Conservation (phyloP, 2,329 filamentous ascomycete genomes). For the Ascochyta koolunga region DNA sequence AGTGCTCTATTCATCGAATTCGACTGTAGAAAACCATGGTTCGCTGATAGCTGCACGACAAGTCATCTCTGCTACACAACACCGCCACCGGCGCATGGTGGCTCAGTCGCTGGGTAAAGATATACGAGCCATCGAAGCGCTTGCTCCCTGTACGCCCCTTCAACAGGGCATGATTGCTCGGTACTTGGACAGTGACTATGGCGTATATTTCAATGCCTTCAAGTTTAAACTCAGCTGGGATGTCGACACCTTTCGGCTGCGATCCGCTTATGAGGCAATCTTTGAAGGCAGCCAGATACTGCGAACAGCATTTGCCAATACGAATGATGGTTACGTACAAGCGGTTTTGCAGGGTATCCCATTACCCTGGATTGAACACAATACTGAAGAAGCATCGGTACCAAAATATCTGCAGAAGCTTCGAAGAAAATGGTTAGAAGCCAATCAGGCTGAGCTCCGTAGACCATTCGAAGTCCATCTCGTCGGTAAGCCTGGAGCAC, state of each 20-base stretch:
- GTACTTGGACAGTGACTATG: conserved; percentile 62
- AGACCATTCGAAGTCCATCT: conserved; percentile 61
- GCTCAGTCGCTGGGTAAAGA: conserved; percentile 60
- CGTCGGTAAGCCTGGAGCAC: conserved; percentile 39
- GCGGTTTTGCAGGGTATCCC: conserved; percentile 61
- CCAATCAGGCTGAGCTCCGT: conserved; percentile 52
- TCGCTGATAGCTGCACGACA: conserved; percentile 62
- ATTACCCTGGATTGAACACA: conserved; percentile 20
- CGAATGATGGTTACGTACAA: conserved; percentile 78
- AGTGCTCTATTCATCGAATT: conserved; percentile 30
- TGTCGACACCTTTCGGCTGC: conserved; percentile 58
- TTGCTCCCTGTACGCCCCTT: conserved; percentile 82
- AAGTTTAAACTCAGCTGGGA: conserved; percentile 59
- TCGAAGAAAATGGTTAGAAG: conserved; percentile 31
- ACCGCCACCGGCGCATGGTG: conserved; percentile 62
- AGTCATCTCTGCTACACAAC: conserved; percentile 66
- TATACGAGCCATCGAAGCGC: conserved; percentile 67
- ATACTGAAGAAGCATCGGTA: conserved; percentile 31
- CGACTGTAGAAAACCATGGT: conserved; percentile 16
- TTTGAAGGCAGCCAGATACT: conserved; percentile 66
- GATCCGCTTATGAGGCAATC: conserved; percentile 63
- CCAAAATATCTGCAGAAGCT: not conserved
- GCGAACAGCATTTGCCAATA: conserved; percentile 73
- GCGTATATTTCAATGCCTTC: conserved; percentile 81
- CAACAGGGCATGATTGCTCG: conserved; percentile 86